phyloP scores from a whole-genome alignment of 2,329 filamentous ascomycete genomes.

The Beauveria asiatica region DNA sequence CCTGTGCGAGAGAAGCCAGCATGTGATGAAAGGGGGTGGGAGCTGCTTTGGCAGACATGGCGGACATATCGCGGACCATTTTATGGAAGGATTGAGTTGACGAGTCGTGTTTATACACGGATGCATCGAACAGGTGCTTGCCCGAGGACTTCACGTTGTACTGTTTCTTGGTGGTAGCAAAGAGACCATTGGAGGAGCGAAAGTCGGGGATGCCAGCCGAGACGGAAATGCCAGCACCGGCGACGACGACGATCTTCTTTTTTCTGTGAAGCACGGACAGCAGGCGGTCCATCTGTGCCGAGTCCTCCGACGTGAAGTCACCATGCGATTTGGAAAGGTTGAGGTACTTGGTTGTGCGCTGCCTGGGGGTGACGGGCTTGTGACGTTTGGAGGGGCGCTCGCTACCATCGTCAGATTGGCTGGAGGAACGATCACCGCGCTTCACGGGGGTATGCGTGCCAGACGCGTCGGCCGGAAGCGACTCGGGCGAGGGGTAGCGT shows the following conservation, averaged over 20 bases:
- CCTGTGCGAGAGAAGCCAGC: slow-evolving; percentile 78
- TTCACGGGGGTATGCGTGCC: slow-evolving; percentile 45
- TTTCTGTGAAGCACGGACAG: slow-evolving; percentile 72
- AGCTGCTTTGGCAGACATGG: slow-evolving; percentile 65
- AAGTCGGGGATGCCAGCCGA: slow-evolving; percentile 97
- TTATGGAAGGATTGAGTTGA: slow-evolving; percentile 88
- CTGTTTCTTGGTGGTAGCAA: slow-evolving; percentile 73
- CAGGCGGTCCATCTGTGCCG: slow-evolving; percentile 57
- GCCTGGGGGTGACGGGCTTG: slow-evolving; percentile 49
- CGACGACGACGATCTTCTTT: slow-evolving; percentile 94
- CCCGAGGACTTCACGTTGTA: slow-evolving; percentile 85
- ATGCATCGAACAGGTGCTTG: slow-evolving; percentile 93
- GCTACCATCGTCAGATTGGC: slow-evolving; percentile 38
- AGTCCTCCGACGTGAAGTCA: slow-evolving; percentile 36
- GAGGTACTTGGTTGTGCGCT: slow-evolving; percentile 71
- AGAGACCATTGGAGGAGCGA: slow-evolving; percentile 82
- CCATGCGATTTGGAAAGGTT: slow-evolving; percentile 53
- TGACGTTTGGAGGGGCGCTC: slow-evolving; percentile 61
- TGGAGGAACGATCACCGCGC: slow-evolving; percentile 23
- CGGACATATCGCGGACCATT: slow-evolving; percentile 86
- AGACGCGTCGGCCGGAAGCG: slow-evolving; percentile 33
- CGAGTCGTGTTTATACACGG: slow-evolving; percentile 86
- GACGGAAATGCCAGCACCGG: slow-evolving; percentile 93
- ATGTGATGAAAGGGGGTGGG: slow-evolving; percentile 91
- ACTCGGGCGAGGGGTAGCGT: slow-evolving; percentile 42